These are phyloP conservation scores for Pseudonitzschia multiseries DNA, from an alignment of 108 stramenopile species.

Conservation along the genomic window DNA sequence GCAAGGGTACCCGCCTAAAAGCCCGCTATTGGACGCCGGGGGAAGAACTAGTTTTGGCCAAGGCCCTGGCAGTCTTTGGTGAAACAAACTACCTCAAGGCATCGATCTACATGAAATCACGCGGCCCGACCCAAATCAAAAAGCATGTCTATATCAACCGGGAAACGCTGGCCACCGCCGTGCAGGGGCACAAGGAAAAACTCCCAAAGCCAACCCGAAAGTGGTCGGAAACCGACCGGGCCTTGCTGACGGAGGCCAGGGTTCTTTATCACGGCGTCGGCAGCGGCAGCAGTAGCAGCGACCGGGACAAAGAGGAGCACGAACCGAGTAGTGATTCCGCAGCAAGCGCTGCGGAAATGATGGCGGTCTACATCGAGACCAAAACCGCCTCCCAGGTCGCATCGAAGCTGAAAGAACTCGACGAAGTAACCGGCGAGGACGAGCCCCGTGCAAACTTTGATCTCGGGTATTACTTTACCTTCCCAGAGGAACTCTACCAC, in stretches of 20 bases:
- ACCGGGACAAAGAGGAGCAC: too few relatives aligned
- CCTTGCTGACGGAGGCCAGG: background rate
- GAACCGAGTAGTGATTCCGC: too few relatives aligned
- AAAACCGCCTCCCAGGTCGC: background rate
- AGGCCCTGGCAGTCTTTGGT: background rate
- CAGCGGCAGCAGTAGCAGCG: too few relatives aligned
- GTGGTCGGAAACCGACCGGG: background rate
- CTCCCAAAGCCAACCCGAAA: background rate
- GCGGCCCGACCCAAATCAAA: background rate
- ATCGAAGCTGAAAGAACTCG: background rate
- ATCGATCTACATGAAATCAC: background rate
- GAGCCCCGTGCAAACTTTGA: background rate
- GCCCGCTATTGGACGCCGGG: background rate
- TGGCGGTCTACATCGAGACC: background rate
- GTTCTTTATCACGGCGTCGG: background rate
- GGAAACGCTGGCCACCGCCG: background rate
- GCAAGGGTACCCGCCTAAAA: background rate
- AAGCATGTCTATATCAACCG: background rate
- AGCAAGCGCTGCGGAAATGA: background rate
- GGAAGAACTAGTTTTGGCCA: background rate
- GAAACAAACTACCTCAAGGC: background rate
- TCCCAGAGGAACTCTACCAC: constrained; percentile 3
- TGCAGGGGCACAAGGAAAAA: background rate
- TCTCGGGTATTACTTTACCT: background rate
- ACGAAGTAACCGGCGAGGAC: background rate